phyloP scores from a whole-genome alignment of 768 basidiomycete genomes.

The Russula virescens region DNA sequence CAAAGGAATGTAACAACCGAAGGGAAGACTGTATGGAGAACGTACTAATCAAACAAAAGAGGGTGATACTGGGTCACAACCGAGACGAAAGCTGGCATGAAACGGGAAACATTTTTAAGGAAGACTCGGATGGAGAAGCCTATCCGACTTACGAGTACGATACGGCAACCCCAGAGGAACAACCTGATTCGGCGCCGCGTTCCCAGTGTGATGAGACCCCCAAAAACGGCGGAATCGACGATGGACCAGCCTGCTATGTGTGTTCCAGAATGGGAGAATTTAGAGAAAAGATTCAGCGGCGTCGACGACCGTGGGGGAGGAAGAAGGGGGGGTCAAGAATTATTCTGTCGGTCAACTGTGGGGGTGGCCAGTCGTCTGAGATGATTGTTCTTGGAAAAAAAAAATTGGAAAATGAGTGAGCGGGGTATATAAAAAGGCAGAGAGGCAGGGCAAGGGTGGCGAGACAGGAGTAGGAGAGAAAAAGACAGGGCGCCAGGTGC shows the following conservation, averaged over 20 bases:
- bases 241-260: conserved; percentile 4
- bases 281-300: background rate
- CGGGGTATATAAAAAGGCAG: background rate
- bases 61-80: background rate
- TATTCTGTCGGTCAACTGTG: too few relatives aligned
- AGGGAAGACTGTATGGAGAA: background rate
- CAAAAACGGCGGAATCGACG: background rate
- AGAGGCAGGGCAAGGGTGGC: background rate
- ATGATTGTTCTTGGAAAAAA: background rate
- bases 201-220: background rate
- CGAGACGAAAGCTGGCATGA: background rate
- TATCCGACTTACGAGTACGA: background rate
- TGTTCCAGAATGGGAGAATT: conserved; percentile 8
- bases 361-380: background rate
- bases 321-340: too few relatives aligned
- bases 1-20: background rate
- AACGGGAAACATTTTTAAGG: background rate
- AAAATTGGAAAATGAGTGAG: background rate
- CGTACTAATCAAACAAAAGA: conserved; percentile 18
- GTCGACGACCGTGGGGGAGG: too few relatives aligned
- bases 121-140: background rate
- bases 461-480: background rate
- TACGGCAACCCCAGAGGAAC: too few relatives aligned
- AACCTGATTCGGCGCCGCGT: background rate
- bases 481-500: background rate